Evolutionary conservation across 1,284 basidiomycete species (phyloP).

Genomic region (Tilletia walkeri): DNA sequence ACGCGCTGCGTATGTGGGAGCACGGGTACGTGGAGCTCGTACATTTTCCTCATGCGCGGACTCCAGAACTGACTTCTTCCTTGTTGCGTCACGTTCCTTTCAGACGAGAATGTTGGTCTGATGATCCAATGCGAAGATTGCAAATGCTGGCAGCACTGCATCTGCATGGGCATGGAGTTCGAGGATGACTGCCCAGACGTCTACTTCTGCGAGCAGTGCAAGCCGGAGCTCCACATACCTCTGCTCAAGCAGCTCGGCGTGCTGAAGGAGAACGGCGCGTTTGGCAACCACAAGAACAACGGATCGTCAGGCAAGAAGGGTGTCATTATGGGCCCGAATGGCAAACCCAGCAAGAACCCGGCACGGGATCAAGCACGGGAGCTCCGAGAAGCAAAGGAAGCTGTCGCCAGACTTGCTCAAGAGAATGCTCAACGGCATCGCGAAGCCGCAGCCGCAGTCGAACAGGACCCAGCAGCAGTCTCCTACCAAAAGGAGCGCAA

Average conservation of each 20-base stretch:
- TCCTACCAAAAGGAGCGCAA: neutral
- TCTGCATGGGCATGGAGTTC: slow-evolving; percentile 88
- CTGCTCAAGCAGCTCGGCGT: slow-evolving; percentile 48
- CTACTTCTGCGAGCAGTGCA: slow-evolving; percentile 90
- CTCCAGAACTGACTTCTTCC: too few species aligned
- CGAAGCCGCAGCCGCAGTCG: slow-evolving; percentile 29
- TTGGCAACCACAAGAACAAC: slow-evolving; percentile 5
- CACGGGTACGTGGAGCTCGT: slow-evolving; percentile 66
- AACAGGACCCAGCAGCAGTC: neutral
- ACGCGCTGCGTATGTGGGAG: slow-evolving; percentile 93
- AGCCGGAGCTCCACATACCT: slow-evolving; percentile 73
- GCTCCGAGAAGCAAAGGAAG: slow-evolving; percentile 52
- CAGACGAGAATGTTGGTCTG: slow-evolving; percentile 66
- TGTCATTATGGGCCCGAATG: slow-evolving; percentile 24
- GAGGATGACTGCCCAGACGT: slow-evolving; percentile 66
- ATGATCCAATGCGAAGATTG: slow-evolving; percentile 98
- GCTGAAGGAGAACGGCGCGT: slow-evolving; percentile 24
- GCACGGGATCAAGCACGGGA: slow-evolving; percentile 32
- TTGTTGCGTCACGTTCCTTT: slow-evolving; percentile 21
- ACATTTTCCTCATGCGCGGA: too few species aligned
- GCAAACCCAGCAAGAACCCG: slow-evolving; percentile 29
- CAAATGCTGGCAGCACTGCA: slow-evolving; percentile 96
- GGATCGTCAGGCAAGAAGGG: slow-evolving; percentile 35
- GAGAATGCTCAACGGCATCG: slow-evolving; percentile 47
- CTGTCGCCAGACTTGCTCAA: slow-evolving; percentile 43